Evolutionary conservation across 805 yeast genomes (phyloP).

Genomic region (Ogataea minuta): DNA sequence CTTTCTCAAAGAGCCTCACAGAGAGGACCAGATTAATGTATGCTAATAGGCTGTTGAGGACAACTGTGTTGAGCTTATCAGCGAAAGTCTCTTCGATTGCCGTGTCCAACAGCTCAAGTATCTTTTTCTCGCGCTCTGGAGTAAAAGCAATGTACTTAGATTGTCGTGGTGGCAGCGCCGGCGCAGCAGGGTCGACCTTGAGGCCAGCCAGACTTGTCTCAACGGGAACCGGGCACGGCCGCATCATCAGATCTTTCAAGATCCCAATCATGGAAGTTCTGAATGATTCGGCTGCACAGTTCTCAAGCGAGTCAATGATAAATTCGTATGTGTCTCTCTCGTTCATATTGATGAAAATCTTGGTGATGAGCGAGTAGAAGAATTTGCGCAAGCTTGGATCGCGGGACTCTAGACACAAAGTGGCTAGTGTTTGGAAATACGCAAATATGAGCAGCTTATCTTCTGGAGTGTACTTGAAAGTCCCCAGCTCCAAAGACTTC

Average conservation of each 20-base stretch:
- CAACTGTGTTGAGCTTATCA: constrained; percentile 15
- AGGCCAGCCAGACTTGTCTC: constrained; percentile 10
- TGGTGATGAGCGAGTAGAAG: constrained; percentile 60
- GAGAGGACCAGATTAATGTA: constrained; percentile 49
- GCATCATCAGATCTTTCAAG: constrained; percentile 61
- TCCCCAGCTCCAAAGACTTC: constrained; percentile 16
- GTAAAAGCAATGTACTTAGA: constrained; percentile 43
- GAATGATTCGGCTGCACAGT: constrained; percentile 60
- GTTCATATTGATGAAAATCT: constrained; percentile 55
- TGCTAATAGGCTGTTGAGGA: constrained; percentile 48
- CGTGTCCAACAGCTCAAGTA: constrained; percentile 42
- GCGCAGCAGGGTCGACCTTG: constrained; percentile 15
- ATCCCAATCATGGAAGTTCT: constrained; percentile 63
- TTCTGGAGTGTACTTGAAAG: neutral
- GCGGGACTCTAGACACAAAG: constrained; percentile 18
- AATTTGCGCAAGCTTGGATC: constrained; percentile 29
- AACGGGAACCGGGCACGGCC: constrained; percentile 25
- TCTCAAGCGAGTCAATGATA: constrained; percentile 57
- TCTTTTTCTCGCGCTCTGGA: constrained; percentile 39
- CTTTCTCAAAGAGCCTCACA: constrained; percentile 22
- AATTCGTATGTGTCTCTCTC: constrained; percentile 59
- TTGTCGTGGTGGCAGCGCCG: constrained; percentile 40
- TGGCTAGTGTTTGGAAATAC: constrained; percentile 26
- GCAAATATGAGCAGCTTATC: constrained; percentile 18
- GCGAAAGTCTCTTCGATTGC: constrained; percentile 38